Conservation (phyloP, 192 early-diverging fungal species). For the Rhizoclosmatium sp. region DNA sequence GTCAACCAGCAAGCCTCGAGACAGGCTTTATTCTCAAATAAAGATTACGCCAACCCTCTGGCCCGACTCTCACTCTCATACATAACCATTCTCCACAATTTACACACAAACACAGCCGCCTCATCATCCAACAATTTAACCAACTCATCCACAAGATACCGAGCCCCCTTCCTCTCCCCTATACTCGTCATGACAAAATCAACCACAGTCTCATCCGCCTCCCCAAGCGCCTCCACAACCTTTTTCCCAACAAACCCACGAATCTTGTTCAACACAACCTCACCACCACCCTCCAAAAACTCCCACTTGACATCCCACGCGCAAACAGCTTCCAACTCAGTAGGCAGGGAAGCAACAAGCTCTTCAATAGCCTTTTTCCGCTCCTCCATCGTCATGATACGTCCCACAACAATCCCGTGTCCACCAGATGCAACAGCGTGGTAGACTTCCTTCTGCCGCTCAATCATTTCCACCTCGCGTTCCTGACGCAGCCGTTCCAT, state of each 20-base stretch:
- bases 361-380: slow-evolving; percentile 68
- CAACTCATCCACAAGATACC: slow-evolving; percentile 79
- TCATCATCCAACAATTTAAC: slow-evolving; percentile 83
- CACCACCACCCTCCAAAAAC: slow-evolving; percentile 69
- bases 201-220: slow-evolving; percentile 78
- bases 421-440: slow-evolving; percentile 38
- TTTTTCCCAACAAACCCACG: slow-evolving; percentile 80
- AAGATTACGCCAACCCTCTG: slow-evolving; percentile 19
- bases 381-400: slow-evolving; percentile 75
- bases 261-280: slow-evolving; percentile 71
- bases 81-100: slow-evolving; percentile 88
- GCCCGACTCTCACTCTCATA: slow-evolving; percentile 81
- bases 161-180: slow-evolving; percentile 66
- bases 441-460: slow-evolving; percentile 46
- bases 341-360: slow-evolving; percentile 74
- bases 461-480: slow-evolving; percentile 30
- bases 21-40: no score
- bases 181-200: slow-evolving; percentile 83
- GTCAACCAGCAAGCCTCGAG: no score
- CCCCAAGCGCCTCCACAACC: slow-evolving; percentile 81
- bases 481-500: slow-evolving; percentile 47
- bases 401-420: slow-evolving; percentile 51
- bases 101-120: slow-evolving; percentile 84
- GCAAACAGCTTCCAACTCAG: slow-evolving; percentile 73
- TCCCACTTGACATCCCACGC: slow-evolving; percentile 82